Conservation (phyloP, 2,329 filamentous ascomycete species). For the Ophiostoma tasmaniense region DNA sequence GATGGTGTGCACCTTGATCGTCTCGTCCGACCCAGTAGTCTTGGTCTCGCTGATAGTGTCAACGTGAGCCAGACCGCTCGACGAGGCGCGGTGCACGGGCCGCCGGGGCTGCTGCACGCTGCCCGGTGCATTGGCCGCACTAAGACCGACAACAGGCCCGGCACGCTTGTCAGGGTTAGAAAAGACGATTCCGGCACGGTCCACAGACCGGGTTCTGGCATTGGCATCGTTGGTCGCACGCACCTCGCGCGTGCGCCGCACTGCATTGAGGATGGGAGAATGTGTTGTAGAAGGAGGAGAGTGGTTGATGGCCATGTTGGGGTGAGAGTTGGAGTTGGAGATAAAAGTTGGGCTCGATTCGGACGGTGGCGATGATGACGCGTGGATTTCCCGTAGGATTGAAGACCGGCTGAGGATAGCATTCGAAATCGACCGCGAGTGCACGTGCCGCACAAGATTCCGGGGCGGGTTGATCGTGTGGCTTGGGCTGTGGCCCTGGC, state of each 20-base stretch:
- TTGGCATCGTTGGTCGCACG: conserved; percentile 35
- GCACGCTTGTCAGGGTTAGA: conserved; percentile 55
- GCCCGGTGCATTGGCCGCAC: conserved; percentile 53
- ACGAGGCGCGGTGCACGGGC: not conserved
- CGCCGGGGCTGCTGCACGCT: conserved; percentile 36
- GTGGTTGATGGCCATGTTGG: not conserved
- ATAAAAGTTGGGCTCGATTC: not conserved
- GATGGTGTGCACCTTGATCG: not conserved
- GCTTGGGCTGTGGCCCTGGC: not conserved
- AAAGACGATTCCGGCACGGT: conserved; percentile 47
- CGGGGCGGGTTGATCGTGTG: conserved; percentile 1
- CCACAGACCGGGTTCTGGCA: conserved; percentile 53
- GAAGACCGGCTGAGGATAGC: conserved; percentile 37
- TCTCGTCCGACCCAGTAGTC: conserved; percentile 7
- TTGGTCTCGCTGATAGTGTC: conserved; percentile 15
- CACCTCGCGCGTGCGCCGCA: conserved; percentile 36
- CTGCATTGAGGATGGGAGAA: conserved; percentile 34
- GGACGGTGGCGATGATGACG: conserved; percentile 28
- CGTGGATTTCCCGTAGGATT: conserved; percentile 28
- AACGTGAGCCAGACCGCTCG: conserved; percentile 14
- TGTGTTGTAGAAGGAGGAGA: not conserved
- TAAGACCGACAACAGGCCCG: conserved; percentile 55
- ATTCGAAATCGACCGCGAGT: conserved; percentile 37
- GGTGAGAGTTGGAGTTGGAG: not conserved
- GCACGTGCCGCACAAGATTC: conserved; percentile 33